phyloP scores from a whole-genome alignment of 192 early-diverging fungal species.

The Cladochytrium replicatum region DNA sequence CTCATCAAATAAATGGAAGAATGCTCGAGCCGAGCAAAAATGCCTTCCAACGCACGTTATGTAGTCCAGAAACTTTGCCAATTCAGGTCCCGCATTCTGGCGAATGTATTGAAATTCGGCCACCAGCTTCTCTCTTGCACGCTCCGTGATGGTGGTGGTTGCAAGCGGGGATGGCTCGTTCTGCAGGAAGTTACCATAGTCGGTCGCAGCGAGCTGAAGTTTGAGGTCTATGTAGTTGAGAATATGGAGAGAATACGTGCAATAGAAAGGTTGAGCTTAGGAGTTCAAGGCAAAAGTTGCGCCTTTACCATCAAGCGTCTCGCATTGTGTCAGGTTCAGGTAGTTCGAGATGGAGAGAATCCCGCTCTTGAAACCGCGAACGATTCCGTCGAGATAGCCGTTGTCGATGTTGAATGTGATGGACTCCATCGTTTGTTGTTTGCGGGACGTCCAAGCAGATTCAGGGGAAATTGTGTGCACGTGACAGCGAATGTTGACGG shows the following conservation, averaged over 20 bases:
- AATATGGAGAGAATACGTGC: no score
- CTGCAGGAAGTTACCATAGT: slow-evolving; percentile 88
- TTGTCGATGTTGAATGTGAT: slow-evolving; percentile 76
- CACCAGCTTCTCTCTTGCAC: slow-evolving; percentile 79
- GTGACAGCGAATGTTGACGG: no score
- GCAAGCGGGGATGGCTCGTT: slow-evolving; percentile 94
- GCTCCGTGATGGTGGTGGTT: slow-evolving; percentile 84
- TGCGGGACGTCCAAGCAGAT: no score
- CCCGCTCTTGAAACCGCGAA: slow-evolving; percentile 86
- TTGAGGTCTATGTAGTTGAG: slow-evolving; percentile 91
- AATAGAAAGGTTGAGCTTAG: no score
- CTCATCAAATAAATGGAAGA: no score
- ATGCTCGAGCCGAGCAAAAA: no score
- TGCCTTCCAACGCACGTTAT: slow-evolving; percentile 61
- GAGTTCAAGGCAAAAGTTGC: no score
- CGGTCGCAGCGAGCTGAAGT: slow-evolving; percentile 87
- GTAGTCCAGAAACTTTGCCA: slow-evolving; percentile 90
- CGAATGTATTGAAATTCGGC: slow-evolving; percentile 89
- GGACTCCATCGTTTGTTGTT: slow-evolving; percentile 35
- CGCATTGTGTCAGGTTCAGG: slow-evolving; percentile 94
- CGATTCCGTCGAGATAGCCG: slow-evolving; percentile 89
- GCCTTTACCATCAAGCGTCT: slow-evolving; percentile 95
- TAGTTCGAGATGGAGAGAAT: slow-evolving; percentile 75
- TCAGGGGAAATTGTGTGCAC: no score
- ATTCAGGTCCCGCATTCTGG: slow-evolving; percentile 67